Evolutionary conservation across 805 yeast species (phyloP).

Genomic region (Maudiozyma pseudohumilis): DNA sequence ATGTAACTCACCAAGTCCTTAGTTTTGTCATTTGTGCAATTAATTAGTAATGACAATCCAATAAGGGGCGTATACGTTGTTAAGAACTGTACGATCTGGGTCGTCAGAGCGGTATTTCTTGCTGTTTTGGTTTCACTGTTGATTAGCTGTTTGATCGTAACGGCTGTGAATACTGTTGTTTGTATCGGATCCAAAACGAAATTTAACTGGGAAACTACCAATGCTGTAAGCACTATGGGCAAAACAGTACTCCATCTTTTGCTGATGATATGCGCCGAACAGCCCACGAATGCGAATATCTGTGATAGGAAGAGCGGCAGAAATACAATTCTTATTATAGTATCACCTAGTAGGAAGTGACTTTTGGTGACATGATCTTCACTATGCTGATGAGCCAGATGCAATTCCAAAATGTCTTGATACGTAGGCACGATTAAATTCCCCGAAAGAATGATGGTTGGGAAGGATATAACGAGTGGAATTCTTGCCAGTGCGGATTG

Average conservation of each 20-base stretch:
- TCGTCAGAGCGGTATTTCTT: not conserved
- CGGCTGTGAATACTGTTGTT: conserved; percentile 11
- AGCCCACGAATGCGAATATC: conserved; percentile 10
- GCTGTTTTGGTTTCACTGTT: not conserved
- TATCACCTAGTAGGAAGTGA: conserved; percentile 1
- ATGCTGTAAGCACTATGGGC: conserved; percentile 3
- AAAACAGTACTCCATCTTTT: conserved; percentile 2
- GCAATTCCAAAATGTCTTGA: conserved; percentile 6
- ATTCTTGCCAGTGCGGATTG: conserved; percentile 17
- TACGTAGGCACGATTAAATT: conserved; percentile 16
- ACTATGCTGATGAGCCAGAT: not conserved
- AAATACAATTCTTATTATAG: conserved; percentile 7
- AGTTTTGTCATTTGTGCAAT: not conserved
- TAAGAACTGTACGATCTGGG: not conserved
- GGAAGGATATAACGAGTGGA: conserved; percentile 26
- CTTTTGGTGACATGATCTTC: not conserved
- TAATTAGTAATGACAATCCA: not conserved
- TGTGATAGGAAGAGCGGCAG: conserved; percentile 18
- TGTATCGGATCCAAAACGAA: conserved; percentile 10
- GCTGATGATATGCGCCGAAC: conserved; percentile 2
- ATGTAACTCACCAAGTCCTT: not conserved
- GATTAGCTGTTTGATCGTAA: conserved; percentile 7
- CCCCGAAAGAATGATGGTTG: conserved; percentile 26
- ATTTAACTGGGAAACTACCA: conserved; percentile 4
- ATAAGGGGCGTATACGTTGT: conserved; percentile 2